Evolutionary conservation across 2,329 filamentous ascomycete genomes (phyloP).

Genomic region (Ceratocystis cacaofunesta): DNA sequence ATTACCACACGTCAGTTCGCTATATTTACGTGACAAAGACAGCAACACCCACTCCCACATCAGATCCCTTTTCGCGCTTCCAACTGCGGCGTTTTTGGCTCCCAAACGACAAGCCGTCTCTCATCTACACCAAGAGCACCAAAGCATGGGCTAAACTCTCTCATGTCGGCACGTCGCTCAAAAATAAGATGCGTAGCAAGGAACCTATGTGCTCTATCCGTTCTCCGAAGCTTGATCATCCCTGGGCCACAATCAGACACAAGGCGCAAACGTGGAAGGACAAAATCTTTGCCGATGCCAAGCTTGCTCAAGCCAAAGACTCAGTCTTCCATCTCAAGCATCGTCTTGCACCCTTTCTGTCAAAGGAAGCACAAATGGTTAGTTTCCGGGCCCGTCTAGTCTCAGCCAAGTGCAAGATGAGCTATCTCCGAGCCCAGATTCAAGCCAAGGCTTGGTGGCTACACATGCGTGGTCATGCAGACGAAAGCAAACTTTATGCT

Average conservation of each 20-base stretch:
- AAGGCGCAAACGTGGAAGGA: neutral
- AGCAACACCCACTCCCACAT: neutral
- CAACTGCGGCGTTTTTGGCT: conserved; percentile 14
- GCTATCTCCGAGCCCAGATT: neutral
- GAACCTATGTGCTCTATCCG: neutral
- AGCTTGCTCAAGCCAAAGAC: neutral
- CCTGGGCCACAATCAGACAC: neutral
- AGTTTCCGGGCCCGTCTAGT: neutral
- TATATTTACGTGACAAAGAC: conserved; percentile 14
- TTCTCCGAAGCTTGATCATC: neutral
- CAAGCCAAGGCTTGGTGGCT: conserved; percentile 8
- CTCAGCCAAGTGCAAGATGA: neutral
- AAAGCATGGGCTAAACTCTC: neutral
- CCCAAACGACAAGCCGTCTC: neutral
- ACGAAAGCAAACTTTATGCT: conserved; percentile 9
- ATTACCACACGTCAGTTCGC: conserved; percentile 12
- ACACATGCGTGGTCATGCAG: neutral
- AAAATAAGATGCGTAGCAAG: neutral
- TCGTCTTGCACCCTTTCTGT: neutral
- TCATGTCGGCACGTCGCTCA: neutral
- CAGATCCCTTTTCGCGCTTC: neutral
- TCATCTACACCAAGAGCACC: neutral
- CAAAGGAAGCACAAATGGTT: neutral
- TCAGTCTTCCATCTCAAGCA: neutral
- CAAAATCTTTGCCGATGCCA: neutral